A percentile compares a stretch with the other conserved stretches of the same genome.
These are phyloP conservation scores for Avena sativa DNA, from an alignment of 176 grass and related monocot species.

Conservation along the genomic window DNA sequence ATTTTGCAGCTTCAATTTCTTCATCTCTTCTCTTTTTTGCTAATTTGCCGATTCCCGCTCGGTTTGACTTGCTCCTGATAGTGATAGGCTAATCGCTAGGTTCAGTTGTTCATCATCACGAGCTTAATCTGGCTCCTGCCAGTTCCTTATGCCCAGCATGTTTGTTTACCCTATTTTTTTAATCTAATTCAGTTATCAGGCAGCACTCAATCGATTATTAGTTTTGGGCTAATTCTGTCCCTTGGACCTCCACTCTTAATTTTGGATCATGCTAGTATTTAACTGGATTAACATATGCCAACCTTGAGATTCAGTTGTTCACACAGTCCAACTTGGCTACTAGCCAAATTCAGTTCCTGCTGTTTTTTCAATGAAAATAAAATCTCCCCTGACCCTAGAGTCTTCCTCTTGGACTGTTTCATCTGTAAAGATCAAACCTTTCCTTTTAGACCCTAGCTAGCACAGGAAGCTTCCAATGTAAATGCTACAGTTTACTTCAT, in stretches of 20 bases:
- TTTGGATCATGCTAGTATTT: not conserved
- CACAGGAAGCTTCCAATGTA: not conserved
- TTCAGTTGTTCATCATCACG: not conserved
- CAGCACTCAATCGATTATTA: not conserved
- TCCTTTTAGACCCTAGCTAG: not conserved
- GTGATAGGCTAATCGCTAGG: not conserved
- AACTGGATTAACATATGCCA: not conserved
- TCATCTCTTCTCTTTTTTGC: too few relatives aligned
- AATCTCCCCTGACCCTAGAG: not conserved
- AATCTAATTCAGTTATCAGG: not conserved
- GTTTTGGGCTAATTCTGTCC: not conserved
- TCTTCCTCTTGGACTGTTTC: conserved; percentile 28
- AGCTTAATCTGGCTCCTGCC: not conserved
- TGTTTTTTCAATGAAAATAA: not conserved
- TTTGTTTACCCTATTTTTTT: too few relatives aligned
- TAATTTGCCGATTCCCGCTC: not conserved
- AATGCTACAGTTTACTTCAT: conserved; percentile 5
- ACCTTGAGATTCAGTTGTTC: not conserved
- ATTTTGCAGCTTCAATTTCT: too few relatives aligned
- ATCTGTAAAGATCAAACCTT: not conserved
- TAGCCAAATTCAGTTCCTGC: not conserved
- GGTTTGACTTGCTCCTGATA: not conserved
- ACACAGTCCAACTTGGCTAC: conserved; percentile 8
- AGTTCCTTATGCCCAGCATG: too few relatives aligned
- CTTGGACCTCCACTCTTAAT: not conserved